These are phyloP conservation scores for Aphanomyces astaci DNA, from an alignment of 352 stramenopile species.

Conservation along the genomic window DNA sequence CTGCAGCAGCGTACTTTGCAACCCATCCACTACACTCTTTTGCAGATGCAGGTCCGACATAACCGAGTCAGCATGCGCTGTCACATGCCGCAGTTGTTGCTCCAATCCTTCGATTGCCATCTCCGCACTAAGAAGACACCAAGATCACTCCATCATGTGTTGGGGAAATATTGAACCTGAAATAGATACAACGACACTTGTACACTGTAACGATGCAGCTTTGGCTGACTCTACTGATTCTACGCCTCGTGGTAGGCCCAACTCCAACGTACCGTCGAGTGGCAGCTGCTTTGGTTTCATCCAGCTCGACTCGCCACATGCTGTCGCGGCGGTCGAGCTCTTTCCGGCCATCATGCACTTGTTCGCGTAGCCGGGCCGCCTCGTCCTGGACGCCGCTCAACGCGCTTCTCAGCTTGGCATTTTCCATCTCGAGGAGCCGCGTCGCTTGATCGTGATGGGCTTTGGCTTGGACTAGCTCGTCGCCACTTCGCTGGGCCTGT, in stretches of 20 bases:
- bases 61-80: conserved; percentile 33
- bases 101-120: conserved; percentile 33
- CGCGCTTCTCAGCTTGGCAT: not conserved
- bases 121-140: no score
- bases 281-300: conserved; percentile 33
- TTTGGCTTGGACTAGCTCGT: conserved; percentile 27
- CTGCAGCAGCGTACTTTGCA: conserved; percentile 44
- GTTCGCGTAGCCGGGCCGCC: conserved; percentile 42
- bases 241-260: no score
- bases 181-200: no score
- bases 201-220: no score
- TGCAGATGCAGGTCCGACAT: conserved; percentile 28
- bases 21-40: conserved; percentile 38
- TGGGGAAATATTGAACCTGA: no score
- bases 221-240: no score
- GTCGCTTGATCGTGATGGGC: conserved; percentile 27
- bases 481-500: conserved; percentile 37
- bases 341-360: conserved; percentile 40
- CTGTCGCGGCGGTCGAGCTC: conserved; percentile 39
- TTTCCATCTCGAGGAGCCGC: not conserved
- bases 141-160: no score
- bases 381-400: conserved; percentile 43
- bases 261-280: conserved; percentile 4
- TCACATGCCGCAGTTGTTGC: conserved; percentile 38
- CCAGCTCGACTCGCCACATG: conserved; percentile 26